Evolutionary conservation across 2,329 filamentous ascomycete species (phyloP).

Genomic region (Paecilomyces variotii): DNA sequence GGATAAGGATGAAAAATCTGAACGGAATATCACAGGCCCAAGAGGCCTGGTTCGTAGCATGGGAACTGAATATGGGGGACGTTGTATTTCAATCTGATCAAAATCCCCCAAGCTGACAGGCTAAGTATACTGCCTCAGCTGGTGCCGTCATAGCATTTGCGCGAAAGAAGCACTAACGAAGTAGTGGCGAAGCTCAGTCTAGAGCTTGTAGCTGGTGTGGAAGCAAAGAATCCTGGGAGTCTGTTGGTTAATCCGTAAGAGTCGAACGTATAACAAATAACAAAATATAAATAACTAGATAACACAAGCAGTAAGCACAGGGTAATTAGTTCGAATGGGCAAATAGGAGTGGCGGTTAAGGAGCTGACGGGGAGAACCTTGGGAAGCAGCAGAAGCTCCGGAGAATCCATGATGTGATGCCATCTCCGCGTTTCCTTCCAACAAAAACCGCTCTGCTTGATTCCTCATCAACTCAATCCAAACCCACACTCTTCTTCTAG

Average conservation of each 20-base stretch:
- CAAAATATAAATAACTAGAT: not conserved
- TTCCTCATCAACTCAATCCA: not conserved
- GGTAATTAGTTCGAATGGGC: not conserved
- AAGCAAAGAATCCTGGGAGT: not conserved
- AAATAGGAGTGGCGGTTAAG: not conserved
- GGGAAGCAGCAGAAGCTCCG: slow-evolving; percentile 4
- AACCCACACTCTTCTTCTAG: not conserved
- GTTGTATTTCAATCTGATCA: not conserved
- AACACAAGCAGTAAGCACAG: not conserved
- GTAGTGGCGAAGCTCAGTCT: not conserved
- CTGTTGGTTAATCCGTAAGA: not conserved
- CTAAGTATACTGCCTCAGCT: not conserved
- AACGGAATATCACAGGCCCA: slow-evolving; percentile 1
- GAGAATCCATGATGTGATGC: not conserved
- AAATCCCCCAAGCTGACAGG: not conserved
- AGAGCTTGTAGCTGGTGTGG: not conserved
- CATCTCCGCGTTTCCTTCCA: not conserved
- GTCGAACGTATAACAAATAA: too few relatives aligned
- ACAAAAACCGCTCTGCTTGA: slow-evolving; percentile 32
- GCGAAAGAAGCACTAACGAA: not conserved
- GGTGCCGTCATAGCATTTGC: not conserved
- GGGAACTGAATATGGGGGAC: not conserved
- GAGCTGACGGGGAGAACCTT: not conserved
- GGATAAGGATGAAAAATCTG: not conserved
- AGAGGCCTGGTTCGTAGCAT: slow-evolving; percentile 5